These are phyloP conservation scores for Phytophthora sansomeana DNA, from an alignment of 352 stramenopile genomes.

Conservation along the genomic window DNA sequence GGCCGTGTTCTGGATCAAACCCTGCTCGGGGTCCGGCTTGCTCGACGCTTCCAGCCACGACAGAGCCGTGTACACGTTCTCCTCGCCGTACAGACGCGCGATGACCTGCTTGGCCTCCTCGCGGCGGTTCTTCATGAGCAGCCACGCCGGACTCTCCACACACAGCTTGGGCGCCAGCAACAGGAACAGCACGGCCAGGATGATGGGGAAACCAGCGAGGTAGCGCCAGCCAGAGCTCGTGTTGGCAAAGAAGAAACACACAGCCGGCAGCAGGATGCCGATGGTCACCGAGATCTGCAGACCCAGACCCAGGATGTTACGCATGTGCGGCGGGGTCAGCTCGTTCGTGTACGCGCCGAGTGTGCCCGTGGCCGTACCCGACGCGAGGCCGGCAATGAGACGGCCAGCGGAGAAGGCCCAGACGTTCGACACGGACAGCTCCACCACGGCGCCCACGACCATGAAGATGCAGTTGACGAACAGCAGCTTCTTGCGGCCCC, in stretches of 20 bases:
- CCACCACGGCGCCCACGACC: conserved; percentile 30
- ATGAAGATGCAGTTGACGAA: conserved; percentile 39
- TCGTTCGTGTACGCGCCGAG: conserved; percentile 15
- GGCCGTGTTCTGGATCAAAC: conserved; percentile 9
- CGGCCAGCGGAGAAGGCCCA: conserved; percentile 18
- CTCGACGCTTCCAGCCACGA: conserved; percentile 24
- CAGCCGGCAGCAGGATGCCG: conserved; percentile 22
- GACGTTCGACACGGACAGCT: conserved; percentile 19
- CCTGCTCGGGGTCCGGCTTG: conserved; percentile 24
- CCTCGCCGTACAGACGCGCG: conserved; percentile 30
- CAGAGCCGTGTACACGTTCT: conserved; percentile 33
- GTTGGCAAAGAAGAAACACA: conserved; percentile 17
- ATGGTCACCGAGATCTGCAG: conserved; percentile 31
- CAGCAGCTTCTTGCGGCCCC: conserved; percentile 24
- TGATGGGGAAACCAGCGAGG: conserved; percentile 37
- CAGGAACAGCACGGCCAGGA: conserved; percentile 46
- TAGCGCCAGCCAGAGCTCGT: conserved; percentile 15
- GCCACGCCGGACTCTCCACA: conserved; percentile 47
- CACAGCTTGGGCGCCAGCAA: conserved; percentile 46
- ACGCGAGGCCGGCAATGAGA: conserved; percentile 11
- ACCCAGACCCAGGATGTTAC: conserved; percentile 29
- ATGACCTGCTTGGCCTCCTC: conserved; percentile 24
- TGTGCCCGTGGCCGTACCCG: conserved; percentile 3
- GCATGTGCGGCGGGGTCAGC: conserved; percentile 15
- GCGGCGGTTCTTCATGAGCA: conserved; percentile 24